Percentiles rank a stretch among this genome's conserved stretches.
Evolutionary conservation across 2,329 filamentous ascomycete species (phyloP).

Genomic region (Fusarium albidum): DNA sequence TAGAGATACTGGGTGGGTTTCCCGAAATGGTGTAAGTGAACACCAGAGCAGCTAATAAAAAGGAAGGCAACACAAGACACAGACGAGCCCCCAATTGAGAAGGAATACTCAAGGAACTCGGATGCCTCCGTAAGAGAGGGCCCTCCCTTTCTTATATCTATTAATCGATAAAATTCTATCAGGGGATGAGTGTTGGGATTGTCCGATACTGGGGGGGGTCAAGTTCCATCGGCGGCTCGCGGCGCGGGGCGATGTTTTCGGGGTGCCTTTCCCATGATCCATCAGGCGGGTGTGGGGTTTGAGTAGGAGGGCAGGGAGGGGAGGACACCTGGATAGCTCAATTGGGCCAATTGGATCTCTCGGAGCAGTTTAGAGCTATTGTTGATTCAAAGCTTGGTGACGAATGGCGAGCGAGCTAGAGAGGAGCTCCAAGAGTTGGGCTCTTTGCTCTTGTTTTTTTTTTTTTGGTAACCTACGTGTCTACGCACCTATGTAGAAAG

Average conservation of each 20-base stretch:
- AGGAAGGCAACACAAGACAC: background rate
- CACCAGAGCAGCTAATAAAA: conserved; percentile 1
- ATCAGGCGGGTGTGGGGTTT: conserved; percentile 16
- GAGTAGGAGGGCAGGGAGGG: too few species aligned
- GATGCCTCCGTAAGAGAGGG: background rate
- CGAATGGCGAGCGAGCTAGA: conserved; percentile 25
- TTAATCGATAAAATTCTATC: conserved; percentile 19
- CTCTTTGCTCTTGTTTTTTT: too few species aligned
- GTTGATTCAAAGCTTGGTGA: conserved; percentile 20
- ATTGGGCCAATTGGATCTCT: conserved; percentile 26
- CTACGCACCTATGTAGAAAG: too few species aligned
- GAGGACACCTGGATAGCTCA: conserved; percentile 6
- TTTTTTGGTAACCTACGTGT: too few species aligned
- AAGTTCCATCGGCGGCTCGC: conserved; percentile 31
- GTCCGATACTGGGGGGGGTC: conserved; percentile 28
- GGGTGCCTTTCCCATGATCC: conserved; percentile 12
- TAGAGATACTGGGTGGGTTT: too few species aligned
- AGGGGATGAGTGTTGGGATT: conserved; percentile 17
- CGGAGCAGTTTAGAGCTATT: conserved; percentile 1
- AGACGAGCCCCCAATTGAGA: background rate
- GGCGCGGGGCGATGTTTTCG: conserved; percentile 31
- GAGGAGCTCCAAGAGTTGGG: conserved; percentile 1
- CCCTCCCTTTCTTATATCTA: conserved; percentile 24
- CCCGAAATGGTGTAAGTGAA: conserved; percentile 28
- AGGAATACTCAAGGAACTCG: background rate